phyloP scores from a whole-genome alignment of 805 yeast genomes.

The Saccharomyces mikatae region DNA sequence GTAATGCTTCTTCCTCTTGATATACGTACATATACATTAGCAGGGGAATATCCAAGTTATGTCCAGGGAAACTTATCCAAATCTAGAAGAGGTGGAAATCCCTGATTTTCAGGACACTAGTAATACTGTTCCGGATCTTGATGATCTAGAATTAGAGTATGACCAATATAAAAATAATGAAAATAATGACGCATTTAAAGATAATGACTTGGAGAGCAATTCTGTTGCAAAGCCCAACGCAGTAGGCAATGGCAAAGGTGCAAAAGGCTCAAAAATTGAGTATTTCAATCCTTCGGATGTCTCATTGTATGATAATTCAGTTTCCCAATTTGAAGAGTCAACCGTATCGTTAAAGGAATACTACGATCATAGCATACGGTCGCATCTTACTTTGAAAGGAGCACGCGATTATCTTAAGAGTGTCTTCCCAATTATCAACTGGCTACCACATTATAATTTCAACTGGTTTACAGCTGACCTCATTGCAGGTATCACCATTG shows the following conservation, averaged over 20 bases:
- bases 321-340: constrained; percentile 17
- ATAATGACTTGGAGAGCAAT: neutral
- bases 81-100: neutral
- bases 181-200: neutral
- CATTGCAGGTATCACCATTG: constrained; percentile 89
- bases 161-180: constrained; percentile 19
- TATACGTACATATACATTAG: neutral
- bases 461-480: constrained; percentile 77
- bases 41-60: neutral
- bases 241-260: neutral
- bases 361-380: constrained; percentile 14
- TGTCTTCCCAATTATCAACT: constrained; percentile 69
- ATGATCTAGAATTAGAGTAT: constrained; percentile 25
- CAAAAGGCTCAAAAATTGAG: constrained; percentile 6
- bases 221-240: neutral
- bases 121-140: constrained; percentile 10
- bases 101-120: neutral
- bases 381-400: constrained; percentile 28
- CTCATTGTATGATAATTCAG: neutral
- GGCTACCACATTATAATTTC: constrained; percentile 78
- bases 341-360: constrained; percentile 15
- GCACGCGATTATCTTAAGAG: constrained; percentile 46
- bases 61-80: neutral
- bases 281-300: constrained; percentile 1
- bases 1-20: neutral